phyloP scores from a whole-genome alignment of 2,329 filamentous ascomycete genomes.

The Aureobasidium uvarum region DNA sequence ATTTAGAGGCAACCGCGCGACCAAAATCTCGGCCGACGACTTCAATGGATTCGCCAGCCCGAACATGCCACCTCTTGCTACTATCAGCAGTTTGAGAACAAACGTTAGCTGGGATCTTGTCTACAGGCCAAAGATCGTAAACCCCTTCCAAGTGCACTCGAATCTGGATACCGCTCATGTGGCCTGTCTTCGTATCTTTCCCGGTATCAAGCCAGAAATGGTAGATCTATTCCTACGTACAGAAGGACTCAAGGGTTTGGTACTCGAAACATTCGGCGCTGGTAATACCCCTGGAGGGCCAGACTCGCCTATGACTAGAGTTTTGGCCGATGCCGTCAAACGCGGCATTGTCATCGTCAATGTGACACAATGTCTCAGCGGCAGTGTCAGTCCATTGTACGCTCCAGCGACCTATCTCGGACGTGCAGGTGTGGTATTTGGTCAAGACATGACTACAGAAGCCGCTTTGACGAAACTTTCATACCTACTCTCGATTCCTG shows the following conservation, averaged over 20 bases:
- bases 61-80: slow-evolving; percentile 79
- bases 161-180: slow-evolving; percentile 84
- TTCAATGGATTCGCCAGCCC: slow-evolving; percentile 87
- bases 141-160: slow-evolving; percentile 70
- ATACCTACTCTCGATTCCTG: slow-evolving; percentile 72
- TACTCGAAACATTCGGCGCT: slow-evolving; percentile 90
- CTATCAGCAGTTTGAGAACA: slow-evolving; percentile 75
- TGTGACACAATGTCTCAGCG: slow-evolving; percentile 76
- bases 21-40: slow-evolving; percentile 81
- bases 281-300: slow-evolving; percentile 84
- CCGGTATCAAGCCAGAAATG: slow-evolving; percentile 91
- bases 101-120: slow-evolving; percentile 79
- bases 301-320: slow-evolving; percentile 74
- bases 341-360: slow-evolving; percentile 85
- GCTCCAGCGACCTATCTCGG: slow-evolving; percentile 63
- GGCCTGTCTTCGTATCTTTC: slow-evolving; percentile 84
- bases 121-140: slow-evolving; percentile 68
- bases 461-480: slow-evolving; percentile 88
- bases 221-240: slow-evolving; percentile 77
- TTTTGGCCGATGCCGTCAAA: slow-evolving; percentile 72
- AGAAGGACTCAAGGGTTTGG: slow-evolving; percentile 73
- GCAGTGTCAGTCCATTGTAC: slow-evolving; percentile 44
- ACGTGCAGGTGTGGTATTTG: slow-evolving; percentile 81
- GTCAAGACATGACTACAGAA: slow-evolving; percentile 84
- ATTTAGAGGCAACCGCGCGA: slow-evolving; percentile 82